phyloP scores from a whole-genome alignment of 179 eudicot genomes.

The Beta macrorhiza region DNA sequence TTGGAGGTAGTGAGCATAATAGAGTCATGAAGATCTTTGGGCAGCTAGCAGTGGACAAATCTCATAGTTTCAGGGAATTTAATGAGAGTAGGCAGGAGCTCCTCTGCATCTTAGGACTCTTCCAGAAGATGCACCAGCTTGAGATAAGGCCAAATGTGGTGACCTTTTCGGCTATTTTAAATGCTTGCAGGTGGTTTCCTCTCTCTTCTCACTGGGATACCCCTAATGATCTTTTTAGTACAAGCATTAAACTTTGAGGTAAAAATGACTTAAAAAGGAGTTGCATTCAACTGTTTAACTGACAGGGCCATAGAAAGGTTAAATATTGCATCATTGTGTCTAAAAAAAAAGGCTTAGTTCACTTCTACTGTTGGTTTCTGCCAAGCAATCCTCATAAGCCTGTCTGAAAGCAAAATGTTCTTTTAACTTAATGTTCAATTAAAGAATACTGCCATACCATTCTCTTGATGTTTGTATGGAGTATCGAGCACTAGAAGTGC shows the following conservation, averaged over 20 bases:
- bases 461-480: background rate
- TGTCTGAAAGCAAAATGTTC: background rate
- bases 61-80: slow-evolving; percentile 35
- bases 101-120: slow-evolving; percentile 69
- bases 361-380: background rate
- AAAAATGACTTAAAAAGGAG: background rate
- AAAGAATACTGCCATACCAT: no score
- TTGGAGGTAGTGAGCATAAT: slow-evolving; percentile 40
- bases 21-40: slow-evolving; percentile 62
- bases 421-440: background rate
- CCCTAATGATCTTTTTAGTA: background rate
- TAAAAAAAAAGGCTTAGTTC: background rate
- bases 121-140: slow-evolving; percentile 84
- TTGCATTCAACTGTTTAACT: background rate
- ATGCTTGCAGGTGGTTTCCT: slow-evolving; percentile 91
- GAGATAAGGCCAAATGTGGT: slow-evolving; percentile 96
- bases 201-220: slow-evolving; percentile 4
- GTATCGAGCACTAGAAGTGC: background rate
- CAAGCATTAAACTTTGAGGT: slow-evolving; percentile 9
- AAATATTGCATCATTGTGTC: background rate
- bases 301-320: background rate
- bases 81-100: slow-evolving; percentile 53
- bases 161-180: slow-evolving; percentile 91
- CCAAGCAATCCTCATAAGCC: background rate
- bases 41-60: slow-evolving; percentile 62